A percentile compares a stretch with the other conserved stretches of the same genome.
Conservation (phyloP, 2,329 filamentous ascomycete species). For the Fusarium sambucinum region DNA sequence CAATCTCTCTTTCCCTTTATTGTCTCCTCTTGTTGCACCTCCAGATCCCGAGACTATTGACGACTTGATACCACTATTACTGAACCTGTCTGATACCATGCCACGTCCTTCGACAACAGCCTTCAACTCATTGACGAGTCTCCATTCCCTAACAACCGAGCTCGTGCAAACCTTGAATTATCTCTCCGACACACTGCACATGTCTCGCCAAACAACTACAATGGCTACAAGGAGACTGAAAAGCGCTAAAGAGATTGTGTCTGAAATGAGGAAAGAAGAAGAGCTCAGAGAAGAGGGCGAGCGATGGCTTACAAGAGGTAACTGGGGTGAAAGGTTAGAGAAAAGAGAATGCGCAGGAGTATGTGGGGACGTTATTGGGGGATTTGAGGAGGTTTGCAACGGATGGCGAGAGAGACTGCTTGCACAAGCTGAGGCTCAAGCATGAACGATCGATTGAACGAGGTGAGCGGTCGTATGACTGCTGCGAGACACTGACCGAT, state of each 20-base stretch:
- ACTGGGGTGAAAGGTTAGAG: constrained; percentile 82
- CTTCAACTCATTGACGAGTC: constrained; percentile 73
- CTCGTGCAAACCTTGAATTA: constrained; percentile 85
- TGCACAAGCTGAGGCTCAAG: constrained; percentile 68
- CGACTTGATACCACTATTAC: constrained; percentile 74
- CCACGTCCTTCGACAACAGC: constrained; percentile 72
- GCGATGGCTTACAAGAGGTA: constrained; percentile 81
- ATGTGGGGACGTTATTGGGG: constrained; percentile 88
- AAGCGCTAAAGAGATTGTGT: constrained; percentile 85
- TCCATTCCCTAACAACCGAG: constrained; percentile 78
- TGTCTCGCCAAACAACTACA: constrained; percentile 89
- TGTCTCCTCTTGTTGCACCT: constrained; percentile 75
- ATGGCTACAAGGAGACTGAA: constrained; percentile 83
- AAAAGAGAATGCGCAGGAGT: constrained; percentile 85
- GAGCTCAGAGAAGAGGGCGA: constrained; percentile 86
- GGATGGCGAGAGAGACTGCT: constrained; percentile 83
- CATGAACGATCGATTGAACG: constrained; percentile 39
- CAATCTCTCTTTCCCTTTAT: constrained; percentile 76
- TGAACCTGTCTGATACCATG: constrained; percentile 74
- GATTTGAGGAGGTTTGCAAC: constrained; percentile 92
- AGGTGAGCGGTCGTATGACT: constrained; percentile 13
- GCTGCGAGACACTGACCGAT: constrained; percentile 30
- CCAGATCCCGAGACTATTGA: constrained; percentile 75
- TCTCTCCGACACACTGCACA: constrained; percentile 91
- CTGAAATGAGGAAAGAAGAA: constrained; percentile 85